Evolutionary conservation across 1,139 yeast genomes (phyloP).

Genomic region (Kodamaea ohmeri): DNA sequence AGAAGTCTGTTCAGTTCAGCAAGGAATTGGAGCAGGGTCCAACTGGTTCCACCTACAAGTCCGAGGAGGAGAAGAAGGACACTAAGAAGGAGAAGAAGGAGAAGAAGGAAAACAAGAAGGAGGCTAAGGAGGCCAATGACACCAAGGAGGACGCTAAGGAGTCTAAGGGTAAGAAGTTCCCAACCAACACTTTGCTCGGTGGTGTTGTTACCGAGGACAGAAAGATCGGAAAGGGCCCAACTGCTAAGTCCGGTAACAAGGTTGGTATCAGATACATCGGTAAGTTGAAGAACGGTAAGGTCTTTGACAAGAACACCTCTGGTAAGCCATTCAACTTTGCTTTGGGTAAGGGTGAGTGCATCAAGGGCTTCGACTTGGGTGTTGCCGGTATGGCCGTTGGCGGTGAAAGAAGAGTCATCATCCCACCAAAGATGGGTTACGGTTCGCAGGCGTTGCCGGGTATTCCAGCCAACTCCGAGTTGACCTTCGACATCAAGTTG

Average conservation of each 20-base stretch:
- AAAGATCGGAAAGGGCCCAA: conserved; percentile 80
- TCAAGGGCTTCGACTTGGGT: conserved; percentile 98
- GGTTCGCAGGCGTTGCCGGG: conserved; percentile 95
- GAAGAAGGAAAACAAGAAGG: conserved; percentile 15
- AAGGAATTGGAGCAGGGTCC: conserved; percentile 94
- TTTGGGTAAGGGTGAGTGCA: conserved; percentile 96
- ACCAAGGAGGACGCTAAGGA: conserved; percentile 13
- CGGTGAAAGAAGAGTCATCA: conserved; percentile 96
- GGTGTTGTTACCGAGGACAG: conserved; percentile 94
- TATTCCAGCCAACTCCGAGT: conserved; percentile 93
- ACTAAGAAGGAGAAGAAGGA: conserved; percentile 19
- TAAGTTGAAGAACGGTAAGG: conserved; percentile 92
- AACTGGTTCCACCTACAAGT: conserved; percentile 48
- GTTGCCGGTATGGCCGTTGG: conserved; percentile 98
- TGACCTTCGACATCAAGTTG: conserved; percentile 93
- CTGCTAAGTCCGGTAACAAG: conserved; percentile 84
- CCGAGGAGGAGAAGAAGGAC: conserved; percentile 21
- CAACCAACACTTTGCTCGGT: conserved; percentile 81
- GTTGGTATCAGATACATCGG: conserved; percentile 98
- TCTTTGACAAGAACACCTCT: conserved; percentile 92
- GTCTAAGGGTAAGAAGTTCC: conserved; percentile 42
- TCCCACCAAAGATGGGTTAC: conserved; percentile 95
- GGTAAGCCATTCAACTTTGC: conserved; percentile 94
- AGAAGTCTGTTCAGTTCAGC: conserved; percentile 81
- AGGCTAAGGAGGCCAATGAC: conserved; percentile 16